Percentiles rank a stretch among this genome's conserved stretches.
These are phyloP conservation scores for Cordyceps fumosorosea DNA, from an alignment of 2,329 filamentous ascomycete species.

Conservation along the genomic window DNA sequence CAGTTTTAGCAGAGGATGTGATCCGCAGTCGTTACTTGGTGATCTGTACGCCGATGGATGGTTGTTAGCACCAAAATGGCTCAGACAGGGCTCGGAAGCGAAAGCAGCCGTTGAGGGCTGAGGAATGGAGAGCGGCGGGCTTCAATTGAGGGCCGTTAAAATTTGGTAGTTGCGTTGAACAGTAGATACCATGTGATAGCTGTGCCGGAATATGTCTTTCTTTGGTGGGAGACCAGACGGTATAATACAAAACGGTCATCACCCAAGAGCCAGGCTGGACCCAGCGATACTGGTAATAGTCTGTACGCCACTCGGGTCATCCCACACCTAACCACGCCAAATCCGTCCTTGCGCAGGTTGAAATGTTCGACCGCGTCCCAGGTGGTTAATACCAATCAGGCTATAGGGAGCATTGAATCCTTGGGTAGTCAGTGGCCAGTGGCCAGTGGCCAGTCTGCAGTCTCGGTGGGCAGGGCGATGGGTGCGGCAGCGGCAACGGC, in stretches of 20 bases:
- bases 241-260: too few relatives aligned
- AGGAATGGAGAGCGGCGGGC: not conserved
- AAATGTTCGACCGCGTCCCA: too few relatives aligned
- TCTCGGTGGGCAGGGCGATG: not conserved
- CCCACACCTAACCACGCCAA: too few relatives aligned
- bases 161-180: not conserved
- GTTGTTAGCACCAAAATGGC: not conserved
- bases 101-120: not conserved
- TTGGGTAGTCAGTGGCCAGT: not conserved
- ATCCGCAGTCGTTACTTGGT: too few relatives aligned
- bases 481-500: not conserved
- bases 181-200: too few relatives aligned
- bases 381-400: too few relatives aligned
- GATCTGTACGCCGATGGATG: not conserved
- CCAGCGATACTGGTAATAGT: too few relatives aligned
- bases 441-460: not conserved
- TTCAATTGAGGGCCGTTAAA: not conserved
- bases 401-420: not conserved
- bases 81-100: not conserved
- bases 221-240: not conserved
- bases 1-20: too few relatives aligned
- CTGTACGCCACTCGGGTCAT: too few relatives aligned
- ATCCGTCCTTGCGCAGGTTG: too few relatives aligned
- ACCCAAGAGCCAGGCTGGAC: too few relatives aligned
- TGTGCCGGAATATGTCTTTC: not conserved